A percentile compares a stretch with the other conserved stretches of the same genome.
Evolutionary conservation across 768 basidiomycete genomes (phyloP).

Genomic region (Collybia mongolica): DNA sequence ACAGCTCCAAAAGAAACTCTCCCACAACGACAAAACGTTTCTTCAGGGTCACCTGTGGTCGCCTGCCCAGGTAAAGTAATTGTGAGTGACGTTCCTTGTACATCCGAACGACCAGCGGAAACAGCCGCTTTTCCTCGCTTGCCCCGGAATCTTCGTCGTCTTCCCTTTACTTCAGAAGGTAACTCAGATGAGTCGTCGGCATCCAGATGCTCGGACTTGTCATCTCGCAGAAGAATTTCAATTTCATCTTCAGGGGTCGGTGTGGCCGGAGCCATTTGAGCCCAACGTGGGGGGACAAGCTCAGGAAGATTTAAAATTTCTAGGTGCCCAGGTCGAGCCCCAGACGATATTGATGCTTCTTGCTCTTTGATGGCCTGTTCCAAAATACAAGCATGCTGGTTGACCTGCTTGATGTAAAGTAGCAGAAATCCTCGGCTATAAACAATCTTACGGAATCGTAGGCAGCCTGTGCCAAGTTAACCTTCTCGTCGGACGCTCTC

Average conservation of each 20-base stretch:
- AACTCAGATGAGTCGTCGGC: constrained; percentile 1
- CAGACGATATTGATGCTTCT: constrained; percentile 39
- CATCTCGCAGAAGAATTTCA: constrained; percentile 4
- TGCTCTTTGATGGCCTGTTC: constrained; percentile 62
- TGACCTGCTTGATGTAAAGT: constrained; percentile 46
- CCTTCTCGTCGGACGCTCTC: constrained; percentile 73
- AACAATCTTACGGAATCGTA: constrained; percentile 59
- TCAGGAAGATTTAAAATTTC: constrained; percentile 60
- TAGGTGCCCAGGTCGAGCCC: constrained; percentile 29
- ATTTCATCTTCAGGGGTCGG: constrained; percentile 40
- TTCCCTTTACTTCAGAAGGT: constrained; percentile 5
- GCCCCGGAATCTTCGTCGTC: neutral
- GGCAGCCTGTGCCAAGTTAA: constrained; percentile 68
- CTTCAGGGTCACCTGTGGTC: constrained; percentile 24
- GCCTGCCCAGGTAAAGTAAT: constrained; percentile 35
- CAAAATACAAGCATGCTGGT: constrained; percentile 75
- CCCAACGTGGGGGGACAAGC: constrained; percentile 54
- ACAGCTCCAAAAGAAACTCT: constrained; percentile 81
- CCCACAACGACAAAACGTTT: constrained; percentile 80
- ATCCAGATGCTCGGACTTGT: no score
- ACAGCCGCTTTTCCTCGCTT: neutral
- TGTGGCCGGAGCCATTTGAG: constrained; percentile 40
- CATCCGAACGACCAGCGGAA: no score
- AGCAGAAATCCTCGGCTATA: constrained; percentile 6
- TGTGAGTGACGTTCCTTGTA: constrained; percentile 25